Conservation (phyloP, 352 stramenopile genomes). For the Pythium aquatile region DNA sequence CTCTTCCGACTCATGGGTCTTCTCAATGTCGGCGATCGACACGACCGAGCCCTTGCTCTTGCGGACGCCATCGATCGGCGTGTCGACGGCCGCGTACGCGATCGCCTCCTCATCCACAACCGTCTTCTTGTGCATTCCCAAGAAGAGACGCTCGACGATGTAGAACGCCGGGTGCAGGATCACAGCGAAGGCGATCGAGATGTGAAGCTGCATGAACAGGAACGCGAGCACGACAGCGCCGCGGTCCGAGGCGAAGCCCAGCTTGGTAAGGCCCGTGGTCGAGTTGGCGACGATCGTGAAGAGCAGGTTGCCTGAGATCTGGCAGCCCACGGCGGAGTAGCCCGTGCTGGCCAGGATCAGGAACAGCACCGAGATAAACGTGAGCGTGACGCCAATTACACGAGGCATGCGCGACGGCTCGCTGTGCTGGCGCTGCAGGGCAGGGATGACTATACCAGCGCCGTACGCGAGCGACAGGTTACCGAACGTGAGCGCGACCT, state of each 20-base stretch:
- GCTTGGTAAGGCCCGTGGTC: slow-evolving; percentile 11
- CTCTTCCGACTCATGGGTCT: slow-evolving; percentile 13
- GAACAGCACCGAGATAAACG: too few relatives aligned
- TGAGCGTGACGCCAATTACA: too few relatives aligned
- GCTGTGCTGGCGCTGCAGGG: too few relatives aligned
- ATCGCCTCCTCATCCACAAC: slow-evolving; percentile 13
- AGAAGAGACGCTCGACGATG: neutral
- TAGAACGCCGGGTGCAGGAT: neutral
- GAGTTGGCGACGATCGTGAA: slow-evolving; percentile 3
- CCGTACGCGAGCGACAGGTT: too few relatives aligned
- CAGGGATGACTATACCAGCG: too few relatives aligned
- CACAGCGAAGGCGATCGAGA: neutral
- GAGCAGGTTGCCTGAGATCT: neutral
- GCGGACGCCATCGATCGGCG: slow-evolving; percentile 12
- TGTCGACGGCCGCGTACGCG: slow-evolving; percentile 14
- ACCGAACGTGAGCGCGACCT: slow-evolving; percentile 15
- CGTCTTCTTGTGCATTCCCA: slow-evolving; percentile 15
- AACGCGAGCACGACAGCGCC: neutral
- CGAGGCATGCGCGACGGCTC: too few relatives aligned
- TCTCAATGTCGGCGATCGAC: slow-evolving; percentile 28
- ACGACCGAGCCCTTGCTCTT: slow-evolving; percentile 24
- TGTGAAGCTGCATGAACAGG: neutral
- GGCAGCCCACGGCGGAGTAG: neutral
- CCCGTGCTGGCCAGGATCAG: too few relatives aligned
- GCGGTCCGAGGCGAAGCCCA: neutral